Conservation (phyloP, 176 grass and related monocot genomes). For the Paspalum vaginatum region DNA sequence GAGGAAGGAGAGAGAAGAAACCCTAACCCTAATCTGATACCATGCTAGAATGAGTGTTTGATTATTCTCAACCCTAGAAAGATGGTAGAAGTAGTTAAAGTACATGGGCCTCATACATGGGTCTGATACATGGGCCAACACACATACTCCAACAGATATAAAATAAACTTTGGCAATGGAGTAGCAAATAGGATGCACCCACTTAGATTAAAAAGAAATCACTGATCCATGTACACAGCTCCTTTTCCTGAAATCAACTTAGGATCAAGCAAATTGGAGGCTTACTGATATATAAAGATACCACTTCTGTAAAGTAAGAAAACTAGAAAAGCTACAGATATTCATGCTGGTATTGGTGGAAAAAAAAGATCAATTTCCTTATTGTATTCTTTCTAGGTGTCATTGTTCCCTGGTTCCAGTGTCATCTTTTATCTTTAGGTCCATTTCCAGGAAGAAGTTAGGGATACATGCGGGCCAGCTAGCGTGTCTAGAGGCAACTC, state of each 20-base stretch:
- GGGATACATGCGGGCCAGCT: no score
- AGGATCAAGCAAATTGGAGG: background rate
- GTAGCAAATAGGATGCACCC: slow-evolving; percentile 13
- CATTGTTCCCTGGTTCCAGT: background rate
- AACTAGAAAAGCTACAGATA: background rate
- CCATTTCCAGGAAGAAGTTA: slow-evolving; percentile 22
- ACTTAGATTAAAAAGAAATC: background rate
- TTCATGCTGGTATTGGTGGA: background rate
- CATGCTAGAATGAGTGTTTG: no score
- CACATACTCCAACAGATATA: no score
- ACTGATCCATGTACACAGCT: slow-evolving; percentile 15
- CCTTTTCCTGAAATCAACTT: slow-evolving; percentile 19
- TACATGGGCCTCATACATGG: no score
- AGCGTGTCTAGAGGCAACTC: no score
- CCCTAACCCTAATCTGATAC: no score
- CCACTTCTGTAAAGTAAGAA: background rate
- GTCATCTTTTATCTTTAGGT: background rate
- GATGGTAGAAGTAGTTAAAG: no score
- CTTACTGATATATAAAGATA: background rate
- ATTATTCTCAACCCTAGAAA: no score
- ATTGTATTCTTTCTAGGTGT: background rate
- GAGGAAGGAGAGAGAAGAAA: no score
- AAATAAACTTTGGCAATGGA: background rate
- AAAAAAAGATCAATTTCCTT: background rate
- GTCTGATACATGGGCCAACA: no score